Evolutionary conservation across 306 rosid species (phyloP), one percentile per base, ranked within the genome.

Genomic region (Medicago ruthenica): DNA sequence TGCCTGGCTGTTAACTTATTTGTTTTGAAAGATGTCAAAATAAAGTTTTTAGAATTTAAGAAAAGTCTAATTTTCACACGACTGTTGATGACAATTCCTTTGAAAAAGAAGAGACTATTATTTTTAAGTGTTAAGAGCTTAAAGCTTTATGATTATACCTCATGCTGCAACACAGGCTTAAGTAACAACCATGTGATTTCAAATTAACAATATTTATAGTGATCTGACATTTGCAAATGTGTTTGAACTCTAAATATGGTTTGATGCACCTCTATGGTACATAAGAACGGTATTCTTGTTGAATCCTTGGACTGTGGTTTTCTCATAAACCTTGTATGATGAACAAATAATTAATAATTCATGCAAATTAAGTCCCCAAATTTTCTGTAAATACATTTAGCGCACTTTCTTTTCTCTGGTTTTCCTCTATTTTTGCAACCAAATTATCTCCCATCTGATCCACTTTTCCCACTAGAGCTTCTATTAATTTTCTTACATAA

Each of bases 1-100:
- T 67, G 44, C 51, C 41, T 67, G n/a, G 45, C 80, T 31, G 20
- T 67, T 83, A 60, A 34, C 36, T 62, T 67, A 58, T 73, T 59
- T 79, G 18, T 66, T 76, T 62, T 55, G 42, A 44, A 36, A 55
- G 47, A 79, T 22, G 58, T 81, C 51, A 65, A 37, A 48, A 54
- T 59, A 16, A 44, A 13, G 10, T 45, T 54, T 58, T 58, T 70
- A 59, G 67, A 63, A 55, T 74, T 18, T 74, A 47, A 68, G 21
- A 34, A 20, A 77, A 42, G 9, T 73, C 37, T 71, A 8, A 53
- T 78, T 40, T 18, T 57, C n/a, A 21, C 71, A 21, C 16, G 54
- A 62, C 48, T 45, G 9, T 55, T 34, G 11, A 44, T 69, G 37
- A 53, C 18, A 40, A 36, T 58, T 67, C 27, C 41, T 41, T 44